A percentile compares a stretch with the other conserved stretches of the same genome.
These are phyloP conservation scores for Bromus sterilis DNA, from an alignment of 176 grass and related monocot species.

Conservation along the genomic window DNA sequence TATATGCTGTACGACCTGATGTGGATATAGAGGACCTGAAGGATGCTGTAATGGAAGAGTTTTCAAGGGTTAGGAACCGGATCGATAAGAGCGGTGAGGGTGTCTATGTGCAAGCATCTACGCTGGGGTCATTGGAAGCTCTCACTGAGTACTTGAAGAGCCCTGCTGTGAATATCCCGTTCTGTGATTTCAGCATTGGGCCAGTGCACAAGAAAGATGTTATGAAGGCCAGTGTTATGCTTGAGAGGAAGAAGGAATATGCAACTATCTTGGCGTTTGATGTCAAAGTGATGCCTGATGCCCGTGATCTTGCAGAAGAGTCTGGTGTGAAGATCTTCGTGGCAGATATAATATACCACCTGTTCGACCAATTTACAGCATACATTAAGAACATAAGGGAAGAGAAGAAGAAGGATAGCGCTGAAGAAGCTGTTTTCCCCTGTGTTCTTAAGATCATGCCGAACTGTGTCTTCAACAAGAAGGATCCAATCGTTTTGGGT, in stretches of 20 bases:
- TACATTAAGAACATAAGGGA: conserved; percentile 78
- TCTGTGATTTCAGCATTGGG: conserved; percentile 89
- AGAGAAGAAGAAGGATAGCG: conserved; percentile 87
- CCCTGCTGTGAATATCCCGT: conserved; percentile 77
- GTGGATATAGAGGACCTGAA: conserved; percentile 71
- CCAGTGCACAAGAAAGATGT: conserved; percentile 98
- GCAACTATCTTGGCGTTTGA: conserved; percentile 98
- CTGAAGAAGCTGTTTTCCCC: conserved; percentile 83
- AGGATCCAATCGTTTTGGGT: conserved; percentile 89
- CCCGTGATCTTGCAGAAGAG: conserved; percentile 79
- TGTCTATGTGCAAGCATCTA: conserved; percentile 92
- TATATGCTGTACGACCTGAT: conserved; percentile 56
- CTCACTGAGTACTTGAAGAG: conserved; percentile 81
- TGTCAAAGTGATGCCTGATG: conserved; percentile 97
- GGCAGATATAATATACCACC: conserved; percentile 91
- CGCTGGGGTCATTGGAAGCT: conserved; percentile 87
- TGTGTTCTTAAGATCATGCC: conserved; percentile 89
- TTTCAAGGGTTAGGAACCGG: conserved; percentile 68
- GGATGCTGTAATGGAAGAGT: conserved; percentile 74
- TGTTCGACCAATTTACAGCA: conserved; percentile 90
- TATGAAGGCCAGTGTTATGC: conserved; percentile 96
- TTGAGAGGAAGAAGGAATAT: conserved; percentile 92
- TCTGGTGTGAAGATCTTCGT: conserved; percentile 81
- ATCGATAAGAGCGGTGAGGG: conserved; percentile 85
- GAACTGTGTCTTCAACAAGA: conserved; percentile 88